phyloP scores from a whole-genome alignment of 768 basidiomycete species.

The Suillus tomentosus region DNA sequence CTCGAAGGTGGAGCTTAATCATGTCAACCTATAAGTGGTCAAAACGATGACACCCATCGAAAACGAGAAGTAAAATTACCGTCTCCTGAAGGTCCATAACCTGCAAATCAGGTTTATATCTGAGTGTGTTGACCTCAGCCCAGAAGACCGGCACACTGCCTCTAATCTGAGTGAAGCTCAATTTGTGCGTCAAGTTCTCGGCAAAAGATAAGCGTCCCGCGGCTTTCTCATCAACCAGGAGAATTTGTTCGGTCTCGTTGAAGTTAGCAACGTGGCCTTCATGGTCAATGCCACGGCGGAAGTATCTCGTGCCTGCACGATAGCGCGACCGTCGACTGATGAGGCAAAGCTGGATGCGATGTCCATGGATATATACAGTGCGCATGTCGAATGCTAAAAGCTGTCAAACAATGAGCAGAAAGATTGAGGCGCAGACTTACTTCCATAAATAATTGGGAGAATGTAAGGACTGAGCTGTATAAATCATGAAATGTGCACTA shows the following conservation, averaged over 20 bases:
- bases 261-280: conserved; percentile 94
- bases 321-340: conserved; percentile 93
- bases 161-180: conserved; percentile 92
- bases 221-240: conserved; percentile 68
- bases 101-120: conserved; percentile 95
- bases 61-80: conserved; percentile 45
- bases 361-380: conserved; percentile 70
- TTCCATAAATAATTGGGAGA: conserved; percentile 92
- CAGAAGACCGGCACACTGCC: conserved; percentile 95
- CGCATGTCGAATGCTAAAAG: conserved; percentile 83
- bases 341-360: conserved; percentile 79
- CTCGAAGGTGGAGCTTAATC: conserved; percentile 71
- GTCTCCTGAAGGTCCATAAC: conserved; percentile 92
- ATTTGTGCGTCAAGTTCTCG: conserved; percentile 56
- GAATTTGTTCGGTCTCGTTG: conserved; percentile 96
- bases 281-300: conserved; percentile 88
- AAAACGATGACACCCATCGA: conserved; percentile 3
- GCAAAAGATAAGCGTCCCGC: conserved; percentile 40
- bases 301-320: conserved; percentile 96
- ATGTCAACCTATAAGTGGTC: conserved; percentile 56
- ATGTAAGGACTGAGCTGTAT: conserved; percentile 83
- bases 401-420: conserved; percentile 2
- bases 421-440: conserved; percentile 49
- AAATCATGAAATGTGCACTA: conserved; percentile 15
- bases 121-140: conserved; percentile 93